A percentile compares a stretch with the other conserved stretches of the same genome.
Evolutionary conservation across 2,329 filamentous ascomycete species (phyloP).

Genomic region (Xylaria sp.): DNA sequence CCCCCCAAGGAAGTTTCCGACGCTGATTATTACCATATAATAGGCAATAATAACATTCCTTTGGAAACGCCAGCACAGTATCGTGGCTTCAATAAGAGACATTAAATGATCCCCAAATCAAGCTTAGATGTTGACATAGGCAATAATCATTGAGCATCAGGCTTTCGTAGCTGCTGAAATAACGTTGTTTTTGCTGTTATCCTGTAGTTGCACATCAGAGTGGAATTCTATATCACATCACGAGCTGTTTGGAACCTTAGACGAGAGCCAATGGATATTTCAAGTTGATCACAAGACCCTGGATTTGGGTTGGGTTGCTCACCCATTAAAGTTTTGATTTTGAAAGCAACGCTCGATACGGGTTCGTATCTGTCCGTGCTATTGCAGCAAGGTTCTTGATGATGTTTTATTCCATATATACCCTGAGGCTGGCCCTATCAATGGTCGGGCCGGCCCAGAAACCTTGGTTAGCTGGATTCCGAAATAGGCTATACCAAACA

Average conservation of each 20-base stretch:
- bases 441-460: constrained; percentile 8
- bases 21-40: not conserved
- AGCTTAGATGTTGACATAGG: too few species aligned
- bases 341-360: constrained; percentile 9
- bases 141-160: not conserved
- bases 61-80: not conserved
- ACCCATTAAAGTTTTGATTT: not conserved
- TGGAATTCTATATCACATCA: not conserved
- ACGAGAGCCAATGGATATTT: not conserved
- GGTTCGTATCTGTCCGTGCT: constrained; percentile 23
- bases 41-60: not conserved
- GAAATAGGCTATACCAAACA: not conserved
- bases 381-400: constrained; percentile 6
- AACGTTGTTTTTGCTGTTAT: not conserved
- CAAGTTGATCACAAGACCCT: not conserved
- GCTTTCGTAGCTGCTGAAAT: not conserved
- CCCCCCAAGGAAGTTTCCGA: not conserved
- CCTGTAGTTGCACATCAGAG: too few species aligned
- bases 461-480: not conserved
- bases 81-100: not conserved
- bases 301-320: not conserved
- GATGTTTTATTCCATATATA: not conserved
- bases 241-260: not conserved
- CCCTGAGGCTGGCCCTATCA: not conserved
- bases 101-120: not conserved